Percentiles rank a stretch among this genome's conserved stretches.
Evolutionary conservation across 257 asterid species (phyloP).

Genomic region (Solanum peruvianum): DNA sequence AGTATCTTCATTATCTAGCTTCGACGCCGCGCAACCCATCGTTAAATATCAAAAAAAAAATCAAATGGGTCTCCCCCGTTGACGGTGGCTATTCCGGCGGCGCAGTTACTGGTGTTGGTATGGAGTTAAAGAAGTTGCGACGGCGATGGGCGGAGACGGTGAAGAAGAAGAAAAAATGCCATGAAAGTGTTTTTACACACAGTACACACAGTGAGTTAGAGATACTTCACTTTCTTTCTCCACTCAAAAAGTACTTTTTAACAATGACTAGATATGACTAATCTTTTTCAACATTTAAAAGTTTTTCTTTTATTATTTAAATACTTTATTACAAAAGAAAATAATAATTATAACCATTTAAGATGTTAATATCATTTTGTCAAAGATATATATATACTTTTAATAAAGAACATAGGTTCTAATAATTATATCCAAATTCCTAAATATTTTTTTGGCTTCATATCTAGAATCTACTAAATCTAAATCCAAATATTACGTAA

Average conservation of each 20-base stretch:
- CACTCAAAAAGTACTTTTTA: not conserved
- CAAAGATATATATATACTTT: not conserved
- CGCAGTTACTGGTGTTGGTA: not conserved
- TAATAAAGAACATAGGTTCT: not conserved
- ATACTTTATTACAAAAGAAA: not conserved
- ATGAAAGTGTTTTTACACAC: not conserved
- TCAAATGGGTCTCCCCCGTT: not conserved
- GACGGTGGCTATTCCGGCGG: not conserved
- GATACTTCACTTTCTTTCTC: conserved; percentile 1
- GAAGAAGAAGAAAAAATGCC: not conserved
- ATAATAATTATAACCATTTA: not conserved
- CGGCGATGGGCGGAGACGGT: not conserved
- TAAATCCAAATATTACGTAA: not conserved
- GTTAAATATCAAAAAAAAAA: not conserved
- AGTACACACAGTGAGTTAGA: not conserved
- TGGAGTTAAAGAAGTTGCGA: not conserved
- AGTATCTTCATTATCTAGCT: conserved; percentile 93
- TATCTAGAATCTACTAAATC: too few species aligned
- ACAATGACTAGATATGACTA: not conserved
- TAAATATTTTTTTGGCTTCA: not conserved
- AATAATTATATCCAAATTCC: not conserved
- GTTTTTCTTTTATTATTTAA: not conserved
- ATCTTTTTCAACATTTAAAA: not conserved
- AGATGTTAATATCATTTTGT: not conserved
- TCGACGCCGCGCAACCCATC: conserved; percentile 95